A percentile compares a stretch with the other conserved stretches of the same genome.
Conservation (phyloP, 306 rosid genomes). For the Biancaea sappan region DNA sequence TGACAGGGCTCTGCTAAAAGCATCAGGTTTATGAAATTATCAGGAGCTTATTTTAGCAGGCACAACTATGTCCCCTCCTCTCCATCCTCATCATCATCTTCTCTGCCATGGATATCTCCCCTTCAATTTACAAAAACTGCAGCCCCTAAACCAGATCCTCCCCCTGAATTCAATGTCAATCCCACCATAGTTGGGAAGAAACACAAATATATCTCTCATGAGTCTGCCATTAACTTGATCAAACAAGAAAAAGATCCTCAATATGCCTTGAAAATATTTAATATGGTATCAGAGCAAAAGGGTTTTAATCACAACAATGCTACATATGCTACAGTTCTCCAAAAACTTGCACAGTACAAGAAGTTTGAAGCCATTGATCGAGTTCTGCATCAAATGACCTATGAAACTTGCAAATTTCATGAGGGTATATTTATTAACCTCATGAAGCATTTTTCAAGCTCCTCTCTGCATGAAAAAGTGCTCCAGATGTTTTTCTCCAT, state of each 20-base stretch:
- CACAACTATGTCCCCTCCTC: slow-evolving; percentile 32
- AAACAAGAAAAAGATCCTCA: slow-evolving; percentile 84
- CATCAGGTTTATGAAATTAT: slow-evolving; percentile 46
- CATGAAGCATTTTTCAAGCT: slow-evolving; percentile 77
- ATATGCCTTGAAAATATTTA: slow-evolving; percentile 74
- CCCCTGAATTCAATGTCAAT: slow-evolving; percentile 35
- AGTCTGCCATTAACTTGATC: slow-evolving; percentile 61
- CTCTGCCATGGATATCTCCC: slow-evolving; percentile 74
- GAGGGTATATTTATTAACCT: slow-evolving; percentile 78
- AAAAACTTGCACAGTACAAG: slow-evolving; percentile 71
- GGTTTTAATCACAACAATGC: slow-evolving; percentile 78
- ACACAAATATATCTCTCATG: slow-evolving; percentile 59
- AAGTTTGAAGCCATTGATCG: slow-evolving; percentile 71
- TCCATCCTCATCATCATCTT: slow-evolving; percentile 35
- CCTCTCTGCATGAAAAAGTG: slow-evolving; percentile 63
- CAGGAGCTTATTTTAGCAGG: slow-evolving; percentile 29
- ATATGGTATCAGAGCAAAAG: slow-evolving; percentile 68
- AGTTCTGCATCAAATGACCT: slow-evolving; percentile 71
- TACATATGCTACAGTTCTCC: slow-evolving; percentile 70
- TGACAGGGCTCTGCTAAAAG: slow-evolving; percentile 23
- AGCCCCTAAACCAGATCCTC: slow-evolving; percentile 51
- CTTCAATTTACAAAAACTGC: slow-evolving; percentile 49
- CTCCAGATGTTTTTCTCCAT: slow-evolving; percentile 65
- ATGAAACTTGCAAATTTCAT: slow-evolving; percentile 83
- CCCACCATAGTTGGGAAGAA: slow-evolving; percentile 43